Conservation (phyloP, 345 rosid species). For the Syzygium aromaticum region DNA sequence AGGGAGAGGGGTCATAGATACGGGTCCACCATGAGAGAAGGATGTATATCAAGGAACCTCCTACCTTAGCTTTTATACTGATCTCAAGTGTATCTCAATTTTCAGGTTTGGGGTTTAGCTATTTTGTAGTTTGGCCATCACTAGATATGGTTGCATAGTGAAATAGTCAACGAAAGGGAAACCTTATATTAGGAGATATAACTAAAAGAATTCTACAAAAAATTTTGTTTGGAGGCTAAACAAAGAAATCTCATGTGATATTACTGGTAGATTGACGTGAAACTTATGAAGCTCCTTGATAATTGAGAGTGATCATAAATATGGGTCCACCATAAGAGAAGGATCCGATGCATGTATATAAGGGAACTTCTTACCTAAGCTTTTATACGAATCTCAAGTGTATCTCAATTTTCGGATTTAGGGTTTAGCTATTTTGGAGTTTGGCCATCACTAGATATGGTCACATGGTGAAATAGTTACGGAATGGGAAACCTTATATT, state of each 20-base stretch:
- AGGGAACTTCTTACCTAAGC: neutral
- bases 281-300: neutral
- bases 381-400: neutral
- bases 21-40: neutral
- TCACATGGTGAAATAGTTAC: neutral
- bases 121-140: neutral
- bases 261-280: neutral
- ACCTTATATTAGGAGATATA: neutral
- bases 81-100: neutral
- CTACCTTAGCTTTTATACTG: neutral
- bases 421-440: neutral
- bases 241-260: rapidly evolving
- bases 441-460: neutral
- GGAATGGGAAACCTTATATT: neutral
- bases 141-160: neutral
- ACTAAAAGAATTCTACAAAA: neutral
- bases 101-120: neutral
- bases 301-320: neutral
- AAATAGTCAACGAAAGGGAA: neutral
- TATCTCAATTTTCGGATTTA: neutral
- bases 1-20: neutral
- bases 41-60: neutral
- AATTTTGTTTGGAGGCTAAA: neutral
- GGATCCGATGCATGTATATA: neutral
- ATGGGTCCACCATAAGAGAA: neutral